A percentile compares a stretch with the other conserved stretches of the same genome.
phyloP scores from a whole-genome alignment of 2,329 filamentous ascomycete species.

The Pseudogymnoascus sp. region DNA sequence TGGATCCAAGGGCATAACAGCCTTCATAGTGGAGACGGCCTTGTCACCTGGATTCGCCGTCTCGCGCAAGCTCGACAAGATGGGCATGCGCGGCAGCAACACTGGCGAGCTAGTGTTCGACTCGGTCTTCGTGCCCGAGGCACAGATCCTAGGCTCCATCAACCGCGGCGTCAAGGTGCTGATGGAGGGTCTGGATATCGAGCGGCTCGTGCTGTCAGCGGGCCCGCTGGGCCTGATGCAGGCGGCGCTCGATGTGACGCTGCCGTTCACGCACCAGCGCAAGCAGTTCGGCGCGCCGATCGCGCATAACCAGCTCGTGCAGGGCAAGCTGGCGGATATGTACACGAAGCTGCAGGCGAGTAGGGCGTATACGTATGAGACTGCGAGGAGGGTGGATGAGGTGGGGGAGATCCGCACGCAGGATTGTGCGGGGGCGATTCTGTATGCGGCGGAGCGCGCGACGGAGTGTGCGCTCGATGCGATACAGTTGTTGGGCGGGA shows the following conservation, averaged over 20 bases:
- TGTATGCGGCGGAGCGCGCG: constrained; percentile 86
- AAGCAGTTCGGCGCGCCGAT: constrained; percentile 84
- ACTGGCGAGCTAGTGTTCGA: constrained; percentile 92
- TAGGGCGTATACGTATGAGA: constrained; percentile 78
- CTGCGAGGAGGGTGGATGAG: constrained; percentile 74
- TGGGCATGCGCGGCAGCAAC: constrained; percentile 95
- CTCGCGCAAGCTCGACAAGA: constrained; percentile 87
- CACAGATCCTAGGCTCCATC: constrained; percentile 70
- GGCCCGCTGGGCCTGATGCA: constrained; percentile 94
- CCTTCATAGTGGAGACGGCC: constrained; percentile 71
- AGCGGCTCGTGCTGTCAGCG: constrained; percentile 82
- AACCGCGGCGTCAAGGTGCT: constrained; percentile 82
- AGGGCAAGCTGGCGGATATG: constrained; percentile 93
- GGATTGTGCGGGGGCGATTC: constrained; percentile 88
- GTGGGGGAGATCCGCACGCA: constrained; percentile 66
- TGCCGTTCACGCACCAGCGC: constrained; percentile 83
- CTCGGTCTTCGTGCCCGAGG: constrained; percentile 75
- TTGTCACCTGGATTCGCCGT: constrained; percentile 67
- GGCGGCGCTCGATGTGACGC: constrained; percentile 71
- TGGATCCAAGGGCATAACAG: constrained; percentile 85
- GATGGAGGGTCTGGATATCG: constrained; percentile 93
- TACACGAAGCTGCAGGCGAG: constrained; percentile 85
- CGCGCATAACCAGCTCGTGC: constrained; percentile 85
- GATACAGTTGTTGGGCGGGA: constrained; percentile 87
- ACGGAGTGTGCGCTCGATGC: constrained; percentile 81